Percentiles rank a stretch among this genome's conserved stretches.
phyloP scores from a whole-genome alignment of 192 early-diverging fungal species.

The Coemansia sp. region DNA sequence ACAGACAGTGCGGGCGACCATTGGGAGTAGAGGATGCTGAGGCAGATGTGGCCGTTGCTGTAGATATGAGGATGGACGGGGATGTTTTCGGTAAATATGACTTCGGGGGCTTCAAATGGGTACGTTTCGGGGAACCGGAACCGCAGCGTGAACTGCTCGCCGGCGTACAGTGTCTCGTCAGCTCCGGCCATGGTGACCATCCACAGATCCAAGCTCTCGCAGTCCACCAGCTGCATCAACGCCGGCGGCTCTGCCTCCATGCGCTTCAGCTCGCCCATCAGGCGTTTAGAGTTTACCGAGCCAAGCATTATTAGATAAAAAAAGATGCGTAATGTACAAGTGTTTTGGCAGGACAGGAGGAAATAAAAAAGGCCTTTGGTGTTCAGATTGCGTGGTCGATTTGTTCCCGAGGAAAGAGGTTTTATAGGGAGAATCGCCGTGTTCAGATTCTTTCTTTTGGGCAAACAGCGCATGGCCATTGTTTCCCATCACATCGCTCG shows the following conservation, averaged over 20 bases:
- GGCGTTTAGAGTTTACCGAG: slow-evolving; percentile 24
- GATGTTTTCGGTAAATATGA: slow-evolving; percentile 62
- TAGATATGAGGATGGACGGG: slow-evolving; percentile 80
- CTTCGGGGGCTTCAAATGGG: slow-evolving; percentile 75
- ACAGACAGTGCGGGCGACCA: slow-evolving; percentile 93
- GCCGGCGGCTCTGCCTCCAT: slow-evolving; percentile 21
- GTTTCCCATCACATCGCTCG: background rate
- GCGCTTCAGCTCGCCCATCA: slow-evolving; percentile 33
- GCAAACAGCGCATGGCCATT: background rate
- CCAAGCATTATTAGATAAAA: slow-evolving; percentile 7
- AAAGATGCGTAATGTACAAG: background rate
- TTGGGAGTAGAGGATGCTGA: slow-evolving; percentile 92
- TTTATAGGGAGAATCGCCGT: background rate
- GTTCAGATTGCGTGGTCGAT: slow-evolving; percentile 2
- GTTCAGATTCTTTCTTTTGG: slow-evolving; percentile 1
- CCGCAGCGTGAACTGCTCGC: slow-evolving; percentile 57
- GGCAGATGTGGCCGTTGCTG: slow-evolving; percentile 93
- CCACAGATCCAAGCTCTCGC: slow-evolving; percentile 56
- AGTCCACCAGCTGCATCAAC: slow-evolving; percentile 14
- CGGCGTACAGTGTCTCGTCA: slow-evolving; percentile 66
- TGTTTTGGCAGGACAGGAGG: background rate
- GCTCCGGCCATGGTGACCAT: slow-evolving; percentile 63
- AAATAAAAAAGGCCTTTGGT: background rate
- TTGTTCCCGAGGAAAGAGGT: background rate
- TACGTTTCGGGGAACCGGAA: slow-evolving; percentile 72